phyloP scores from a whole-genome alignment of 768 basidiomycete genomes.

The Hirschioporus abietinus region DNA sequence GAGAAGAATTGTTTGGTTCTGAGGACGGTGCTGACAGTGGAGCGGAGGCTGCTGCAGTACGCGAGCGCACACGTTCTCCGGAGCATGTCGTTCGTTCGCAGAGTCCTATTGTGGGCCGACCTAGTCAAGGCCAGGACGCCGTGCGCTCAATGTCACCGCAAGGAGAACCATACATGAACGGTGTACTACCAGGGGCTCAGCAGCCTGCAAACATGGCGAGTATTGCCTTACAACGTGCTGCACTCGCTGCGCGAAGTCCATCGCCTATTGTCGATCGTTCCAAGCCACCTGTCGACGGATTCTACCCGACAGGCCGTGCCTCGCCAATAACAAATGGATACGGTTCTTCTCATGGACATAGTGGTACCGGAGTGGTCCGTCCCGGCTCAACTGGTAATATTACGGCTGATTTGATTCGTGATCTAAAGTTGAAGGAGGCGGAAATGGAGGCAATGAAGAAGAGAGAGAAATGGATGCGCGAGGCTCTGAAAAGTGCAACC shows the following conservation, averaged over 20 bases:
- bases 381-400: conserved; percentile 60
- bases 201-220: conserved; percentile 48
- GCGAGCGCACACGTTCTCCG: conserved; percentile 51
- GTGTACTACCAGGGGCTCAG: conserved; percentile 9
- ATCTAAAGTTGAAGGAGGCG: conserved; percentile 75
- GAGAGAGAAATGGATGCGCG: conserved; percentile 83
- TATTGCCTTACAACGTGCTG: conserved; percentile 41
- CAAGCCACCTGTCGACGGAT: conserved; percentile 56
- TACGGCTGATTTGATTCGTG: conserved; percentile 69
- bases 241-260: conserved; percentile 44
- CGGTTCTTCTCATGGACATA: conserved; percentile 40
- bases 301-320: conserved; percentile 37
- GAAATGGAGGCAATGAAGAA: conserved; percentile 75
- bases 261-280: conserved; percentile 53
- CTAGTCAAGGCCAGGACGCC: conserved; percentile 16
- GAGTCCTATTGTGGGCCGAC: conserved; percentile 46
- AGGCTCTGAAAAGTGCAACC: conserved; percentile 68
- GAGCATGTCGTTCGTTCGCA: conserved; percentile 46
- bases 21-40: conserved; percentile 55
- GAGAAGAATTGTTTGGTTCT: conserved; percentile 31
- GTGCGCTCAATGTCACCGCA: conserved; percentile 61
- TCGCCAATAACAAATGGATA: conserved; percentile 53
- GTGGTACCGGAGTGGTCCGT: conserved; percentile 27
- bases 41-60: conserved; percentile 33
- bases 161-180: conserved; percentile 14